Base-by-base conservation (phyloP, 352 stramenopile genomes). In the Globisporangium carolinianum region DNA sequence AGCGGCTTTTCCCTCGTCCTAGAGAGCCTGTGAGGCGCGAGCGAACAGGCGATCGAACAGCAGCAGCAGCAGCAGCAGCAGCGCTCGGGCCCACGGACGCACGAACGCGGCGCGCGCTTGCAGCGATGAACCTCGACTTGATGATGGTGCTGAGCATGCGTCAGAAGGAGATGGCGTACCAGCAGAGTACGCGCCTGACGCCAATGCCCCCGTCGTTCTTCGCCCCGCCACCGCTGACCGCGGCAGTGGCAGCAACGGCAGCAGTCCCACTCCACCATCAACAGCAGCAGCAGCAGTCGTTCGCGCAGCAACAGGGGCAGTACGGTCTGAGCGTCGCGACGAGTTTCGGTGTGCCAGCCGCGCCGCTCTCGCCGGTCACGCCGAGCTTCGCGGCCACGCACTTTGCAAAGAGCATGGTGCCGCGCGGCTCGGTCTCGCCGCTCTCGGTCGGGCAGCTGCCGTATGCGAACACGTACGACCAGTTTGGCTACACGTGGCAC, bases 101-200 rank as follows among this genome's bases (percentile, higher is more conserved):
- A 47, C 42, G 11, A 11, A 14, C 15, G 42, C 15, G 42, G 7
- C 42, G 42, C 42, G 42, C 42, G 42, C n/a, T 11, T 11, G 17
- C 45, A 17, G 45, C 45, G 15, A 79, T 76, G 71, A 75, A 75
- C 55, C 60, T 64, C 47, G 68, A 79, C 52, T 60, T 87, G 50
- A 91, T 91, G 80, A 79, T 75, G 63, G 80, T 91, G 66, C 67
- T 87, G 36, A 87, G 77, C 58, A 91, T 91, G 81, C 81, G 81
- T 52, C 76, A 88, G 65, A 88, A 87, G 58, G 81, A 91, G 62
- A 87, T 91, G 79, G 75, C 73, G 46, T 91, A 87, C 73, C 73
- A 89, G 68, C 75, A 87, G 46, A 69, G 83, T 51, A 69, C 71
- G 54, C 69, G 74, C 17, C 58, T 67, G 35, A 54, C 64, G 37